Percentiles rank a stretch among this genome's conserved stretches.
phyloP scores from a whole-genome alignment of 345 rosid species.

The Gossypium raimondii region DNA sequence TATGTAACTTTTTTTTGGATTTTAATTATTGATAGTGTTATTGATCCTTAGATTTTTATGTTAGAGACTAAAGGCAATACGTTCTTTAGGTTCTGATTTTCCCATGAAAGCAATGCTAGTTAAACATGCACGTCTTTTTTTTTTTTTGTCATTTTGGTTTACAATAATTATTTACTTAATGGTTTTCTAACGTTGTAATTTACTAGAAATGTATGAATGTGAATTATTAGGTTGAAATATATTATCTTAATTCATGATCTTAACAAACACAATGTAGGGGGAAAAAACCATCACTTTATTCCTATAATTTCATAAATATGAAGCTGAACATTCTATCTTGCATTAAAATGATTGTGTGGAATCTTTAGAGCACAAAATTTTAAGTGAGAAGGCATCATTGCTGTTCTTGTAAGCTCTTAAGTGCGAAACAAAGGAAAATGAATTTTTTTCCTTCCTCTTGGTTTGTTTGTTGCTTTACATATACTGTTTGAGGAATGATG shows the following conservation, averaged over 20 bases:
- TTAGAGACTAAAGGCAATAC: not conserved
- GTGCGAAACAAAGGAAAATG: not conserved
- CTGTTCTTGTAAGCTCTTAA: not conserved
- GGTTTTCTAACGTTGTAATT: not conserved
- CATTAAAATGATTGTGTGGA: not conserved
- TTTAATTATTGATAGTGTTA: not conserved
- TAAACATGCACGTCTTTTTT: not conserved
- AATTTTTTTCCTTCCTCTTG: not conserved
- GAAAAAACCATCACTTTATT: not conserved
- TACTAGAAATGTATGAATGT: not conserved
- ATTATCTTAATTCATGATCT: not conserved
- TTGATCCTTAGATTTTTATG: not conserved
- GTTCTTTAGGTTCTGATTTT: not conserved
- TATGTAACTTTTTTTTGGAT: not conserved
- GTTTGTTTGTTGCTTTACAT: not conserved
- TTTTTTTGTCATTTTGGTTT: not conserved
- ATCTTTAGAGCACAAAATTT: not conserved
- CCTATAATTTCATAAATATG: not conserved
- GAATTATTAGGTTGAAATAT: not conserved
- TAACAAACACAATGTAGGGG: not conserved
- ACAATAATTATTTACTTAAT: not conserved
- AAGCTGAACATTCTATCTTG: constrained; percentile 2
- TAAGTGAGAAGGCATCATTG: not conserved
- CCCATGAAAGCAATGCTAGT: not conserved
- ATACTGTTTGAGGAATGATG: not conserved